Evolutionary conservation across 192 early-diverging fungal genomes (phyloP).

Genomic region (Anaeromyces robustus): DNA sequence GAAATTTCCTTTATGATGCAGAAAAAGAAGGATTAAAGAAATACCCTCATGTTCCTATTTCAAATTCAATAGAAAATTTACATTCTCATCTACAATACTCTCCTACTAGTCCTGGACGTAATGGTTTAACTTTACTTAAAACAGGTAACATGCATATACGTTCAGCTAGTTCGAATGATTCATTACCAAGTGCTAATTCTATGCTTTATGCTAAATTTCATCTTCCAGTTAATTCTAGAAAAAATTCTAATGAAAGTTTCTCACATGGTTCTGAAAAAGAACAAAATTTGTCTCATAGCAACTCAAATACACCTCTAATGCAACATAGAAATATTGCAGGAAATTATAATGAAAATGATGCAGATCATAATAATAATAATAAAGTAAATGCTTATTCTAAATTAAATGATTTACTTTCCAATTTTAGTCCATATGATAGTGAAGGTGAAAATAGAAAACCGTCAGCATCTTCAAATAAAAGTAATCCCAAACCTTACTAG

Average conservation of each 20-base stretch:
- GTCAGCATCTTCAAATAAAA: neutral
- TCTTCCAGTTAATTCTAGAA: neutral
- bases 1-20: neutral
- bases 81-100: no score
- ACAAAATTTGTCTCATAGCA: no score
- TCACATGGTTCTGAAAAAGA: neutral
- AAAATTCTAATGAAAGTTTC: neutral
- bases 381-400: neutral
- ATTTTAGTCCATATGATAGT: neutral
- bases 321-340: no score
- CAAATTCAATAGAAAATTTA: neutral
- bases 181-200: neutral
- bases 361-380: neutral
- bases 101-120: neutral
- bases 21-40: neutral
- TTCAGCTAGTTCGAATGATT: neutral
- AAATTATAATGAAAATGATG: no score
- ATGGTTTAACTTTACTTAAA: neutral
- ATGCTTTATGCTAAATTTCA: neutral
- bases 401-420: neutral
- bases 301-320: no score
- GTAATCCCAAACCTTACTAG: neutral
- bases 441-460: neutral
- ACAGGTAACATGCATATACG: neutral
- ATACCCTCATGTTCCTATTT: neutral